phyloP scores from a whole-genome alignment of 352 stramenopile genomes.

The Globisporangium apiculatum region DNA sequence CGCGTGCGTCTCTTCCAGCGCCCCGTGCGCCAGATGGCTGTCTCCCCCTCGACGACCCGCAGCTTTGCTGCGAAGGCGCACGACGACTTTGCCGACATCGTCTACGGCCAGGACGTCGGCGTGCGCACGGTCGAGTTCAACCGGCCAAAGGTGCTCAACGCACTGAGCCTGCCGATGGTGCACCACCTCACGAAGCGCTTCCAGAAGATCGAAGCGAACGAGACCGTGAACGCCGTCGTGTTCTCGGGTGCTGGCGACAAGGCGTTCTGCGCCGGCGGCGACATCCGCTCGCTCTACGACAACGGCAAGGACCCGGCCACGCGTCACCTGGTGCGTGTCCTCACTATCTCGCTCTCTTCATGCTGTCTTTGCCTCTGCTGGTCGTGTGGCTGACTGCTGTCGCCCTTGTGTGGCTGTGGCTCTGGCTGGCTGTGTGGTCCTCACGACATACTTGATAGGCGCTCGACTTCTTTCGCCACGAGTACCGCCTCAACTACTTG shows the following conservation, averaged over 20 bases:
- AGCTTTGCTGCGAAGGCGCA: conserved; percentile 31
- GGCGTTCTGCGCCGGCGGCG: conserved; percentile 94
- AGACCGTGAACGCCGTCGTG: conserved; percentile 72
- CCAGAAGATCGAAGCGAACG: conserved; percentile 70
- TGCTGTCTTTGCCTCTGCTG: background rate
- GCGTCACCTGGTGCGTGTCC: conserved; percentile 33
- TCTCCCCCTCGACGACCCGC: background rate
- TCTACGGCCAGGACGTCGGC: conserved; percentile 71
- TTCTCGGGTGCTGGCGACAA: conserved; percentile 78
- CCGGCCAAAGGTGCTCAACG: conserved; percentile 89
- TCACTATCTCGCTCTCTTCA: background rate
- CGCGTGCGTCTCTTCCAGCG: conserved; percentile 58
- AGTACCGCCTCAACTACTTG: conserved; percentile 94
- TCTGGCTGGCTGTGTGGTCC: too few relatives aligned
- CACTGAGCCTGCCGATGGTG: conserved; percentile 89
- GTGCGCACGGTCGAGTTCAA: conserved; percentile 87
- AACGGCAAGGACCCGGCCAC: conserved; percentile 67
- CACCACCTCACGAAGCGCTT: conserved; percentile 85
- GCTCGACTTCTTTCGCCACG: conserved; percentile 93
- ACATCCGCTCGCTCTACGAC: conserved; percentile 90
- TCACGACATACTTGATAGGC: conserved; percentile 11
- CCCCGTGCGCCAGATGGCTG: conserved; percentile 20
- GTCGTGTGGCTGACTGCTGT: too few relatives aligned
- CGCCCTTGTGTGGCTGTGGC: too few relatives aligned
- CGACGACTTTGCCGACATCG: conserved; percentile 57